Conservation (phyloP, 768 basidiomycete genomes). For the Neoboletus magnificus region DNA sequence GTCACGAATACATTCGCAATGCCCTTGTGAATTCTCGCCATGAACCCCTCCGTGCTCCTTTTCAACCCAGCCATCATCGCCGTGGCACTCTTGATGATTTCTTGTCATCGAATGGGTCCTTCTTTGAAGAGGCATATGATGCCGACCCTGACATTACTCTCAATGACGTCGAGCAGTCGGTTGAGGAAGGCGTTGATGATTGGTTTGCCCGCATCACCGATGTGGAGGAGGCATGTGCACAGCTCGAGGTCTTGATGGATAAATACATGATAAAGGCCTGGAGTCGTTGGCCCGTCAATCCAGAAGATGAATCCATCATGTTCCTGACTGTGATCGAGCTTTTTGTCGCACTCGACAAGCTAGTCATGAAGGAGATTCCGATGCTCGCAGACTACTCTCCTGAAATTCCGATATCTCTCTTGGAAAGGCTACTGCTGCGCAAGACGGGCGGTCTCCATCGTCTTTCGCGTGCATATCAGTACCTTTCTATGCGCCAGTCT, state of each 20-base stretch:
- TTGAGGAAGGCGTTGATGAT: no score
- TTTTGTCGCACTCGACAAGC: constrained; percentile 28
- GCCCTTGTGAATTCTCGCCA: not conserved
- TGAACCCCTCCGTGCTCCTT: no score
- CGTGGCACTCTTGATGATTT: no score
- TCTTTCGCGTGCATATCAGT: not conserved
- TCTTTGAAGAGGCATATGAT: no score
- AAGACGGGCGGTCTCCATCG: not conserved
- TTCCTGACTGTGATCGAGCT: constrained; percentile 36
- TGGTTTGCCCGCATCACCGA: no score
- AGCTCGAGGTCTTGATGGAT: not conserved
- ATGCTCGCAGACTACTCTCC: not conserved
- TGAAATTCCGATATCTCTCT: not conserved
- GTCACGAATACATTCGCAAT: not conserved
- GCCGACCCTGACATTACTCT: no score
- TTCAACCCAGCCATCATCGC: no score
- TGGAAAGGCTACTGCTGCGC: not conserved
- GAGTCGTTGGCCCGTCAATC: not conserved
- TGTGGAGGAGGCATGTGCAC: not conserved
- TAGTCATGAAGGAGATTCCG: not conserved
- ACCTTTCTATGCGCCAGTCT: not conserved
- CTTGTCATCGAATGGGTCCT: no score
- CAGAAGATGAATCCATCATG: constrained; percentile 40
- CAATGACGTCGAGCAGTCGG: no score
- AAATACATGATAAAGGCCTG: not conserved